Conservation (phyloP, 495 filamentous ascomycete genomes). For the Talaromyces borbonicus region DNA sequence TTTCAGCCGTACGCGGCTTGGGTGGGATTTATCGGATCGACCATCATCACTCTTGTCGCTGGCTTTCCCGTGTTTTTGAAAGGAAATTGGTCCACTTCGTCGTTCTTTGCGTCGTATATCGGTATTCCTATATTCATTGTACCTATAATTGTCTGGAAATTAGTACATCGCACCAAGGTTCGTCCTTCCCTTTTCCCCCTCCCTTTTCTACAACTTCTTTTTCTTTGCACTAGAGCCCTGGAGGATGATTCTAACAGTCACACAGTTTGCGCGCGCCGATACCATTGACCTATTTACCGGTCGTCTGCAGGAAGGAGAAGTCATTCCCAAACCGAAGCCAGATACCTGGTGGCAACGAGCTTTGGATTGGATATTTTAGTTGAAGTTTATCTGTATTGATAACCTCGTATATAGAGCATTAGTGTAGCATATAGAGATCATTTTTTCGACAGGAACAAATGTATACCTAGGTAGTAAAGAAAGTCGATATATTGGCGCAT, state of each 20-base stretch:
- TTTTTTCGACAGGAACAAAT: too few relatives aligned
- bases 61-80: constrained; percentile 53
- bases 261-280: constrained; percentile 19
- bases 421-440: too few relatives aligned
- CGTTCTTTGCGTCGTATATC: constrained; percentile 52
- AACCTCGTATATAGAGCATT: too few relatives aligned
- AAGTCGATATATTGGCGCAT: too few relatives aligned
- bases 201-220: constrained; percentile 33
- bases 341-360: constrained; percentile 18
- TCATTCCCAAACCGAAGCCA: constrained; percentile 13
- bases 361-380: constrained; percentile 24
- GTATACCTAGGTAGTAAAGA: too few relatives aligned
- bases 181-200: background rate
- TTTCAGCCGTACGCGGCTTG: constrained; percentile 50
- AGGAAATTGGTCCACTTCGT: constrained; percentile 23
- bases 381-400: too few relatives aligned
- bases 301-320: constrained; percentile 28
- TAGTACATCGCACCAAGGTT: constrained; percentile 28
- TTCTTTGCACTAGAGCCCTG: background rate
- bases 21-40: constrained; percentile 54
- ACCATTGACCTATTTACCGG: constrained; percentile 28
- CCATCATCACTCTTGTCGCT: constrained; percentile 55
- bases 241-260: background rate
- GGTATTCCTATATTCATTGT: constrained; percentile 52
- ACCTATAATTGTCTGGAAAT: constrained; percentile 50